phyloP scores from a whole-genome alignment of 1,284 basidiomycete genomes.

The Pseudozyma sp. region DNA sequence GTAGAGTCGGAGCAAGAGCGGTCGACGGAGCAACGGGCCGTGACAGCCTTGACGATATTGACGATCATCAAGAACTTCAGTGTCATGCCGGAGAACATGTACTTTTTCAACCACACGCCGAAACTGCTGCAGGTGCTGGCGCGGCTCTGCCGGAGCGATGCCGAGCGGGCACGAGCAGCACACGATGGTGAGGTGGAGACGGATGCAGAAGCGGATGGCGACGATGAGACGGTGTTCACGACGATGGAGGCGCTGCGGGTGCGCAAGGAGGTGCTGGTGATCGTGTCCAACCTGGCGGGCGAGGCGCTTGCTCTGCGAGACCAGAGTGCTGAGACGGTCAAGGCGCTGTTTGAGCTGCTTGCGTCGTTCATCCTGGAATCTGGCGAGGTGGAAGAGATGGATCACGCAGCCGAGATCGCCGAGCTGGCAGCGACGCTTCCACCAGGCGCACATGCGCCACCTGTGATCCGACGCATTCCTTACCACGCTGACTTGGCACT shows the following conservation, averaged over 20 bases:
- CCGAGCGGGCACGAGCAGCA: constrained; percentile 45
- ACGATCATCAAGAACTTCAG: constrained; percentile 90
- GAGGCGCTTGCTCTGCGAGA: constrained; percentile 71
- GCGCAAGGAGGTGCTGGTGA: constrained; percentile 81
- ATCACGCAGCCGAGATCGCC: constrained; percentile 70
- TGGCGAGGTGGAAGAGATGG: constrained; percentile 76
- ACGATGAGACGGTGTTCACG: constrained; percentile 50
- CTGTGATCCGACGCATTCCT: constrained; percentile 68
- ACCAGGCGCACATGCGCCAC: constrained; percentile 22
- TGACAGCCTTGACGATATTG: constrained; percentile 78
- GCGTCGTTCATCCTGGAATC: constrained; percentile 82
- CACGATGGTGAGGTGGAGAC: constrained; percentile 10
- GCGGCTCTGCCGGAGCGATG: constrained; percentile 62
- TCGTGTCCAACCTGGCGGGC: constrained; percentile 77
- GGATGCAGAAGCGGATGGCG: background rate
- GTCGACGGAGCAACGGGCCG: constrained; percentile 69
- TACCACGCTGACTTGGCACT: constrained; percentile 80
- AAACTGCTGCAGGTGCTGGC: constrained; percentile 76
- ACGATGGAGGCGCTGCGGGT: constrained; percentile 74
- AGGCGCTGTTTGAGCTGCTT: constrained; percentile 77
- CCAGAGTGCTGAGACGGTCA: constrained; percentile 71
- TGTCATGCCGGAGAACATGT: constrained; percentile 78
- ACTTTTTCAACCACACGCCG: constrained; percentile 77
- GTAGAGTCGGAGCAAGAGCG: constrained; percentile 48
- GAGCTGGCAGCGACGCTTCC: constrained; percentile 33